Conservation (phyloP, 2,329 filamentous ascomycete genomes). For the Aureobasidium sp. region DNA sequence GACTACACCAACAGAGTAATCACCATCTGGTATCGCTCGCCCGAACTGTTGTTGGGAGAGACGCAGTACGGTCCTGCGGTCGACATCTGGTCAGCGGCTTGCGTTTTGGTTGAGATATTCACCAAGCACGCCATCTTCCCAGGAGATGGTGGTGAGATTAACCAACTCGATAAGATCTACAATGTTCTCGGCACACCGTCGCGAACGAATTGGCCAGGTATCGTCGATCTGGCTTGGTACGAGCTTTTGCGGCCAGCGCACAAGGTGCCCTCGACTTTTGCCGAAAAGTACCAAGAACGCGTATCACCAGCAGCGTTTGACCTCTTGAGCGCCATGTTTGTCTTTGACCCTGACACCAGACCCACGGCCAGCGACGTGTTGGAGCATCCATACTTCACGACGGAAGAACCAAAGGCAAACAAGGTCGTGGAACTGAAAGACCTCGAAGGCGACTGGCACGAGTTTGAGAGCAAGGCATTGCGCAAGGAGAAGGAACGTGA, state of each 20-base stretch:
- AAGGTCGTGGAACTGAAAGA: constrained; percentile 75
- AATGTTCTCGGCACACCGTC: constrained; percentile 82
- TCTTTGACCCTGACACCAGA: constrained; percentile 75
- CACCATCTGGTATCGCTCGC: constrained; percentile 94
- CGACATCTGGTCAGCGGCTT: constrained; percentile 95
- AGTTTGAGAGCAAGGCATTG: constrained; percentile 93
- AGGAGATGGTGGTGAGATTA: constrained; percentile 90
- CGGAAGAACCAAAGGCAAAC: constrained; percentile 65
- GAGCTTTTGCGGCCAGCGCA: constrained; percentile 75
- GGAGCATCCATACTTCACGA: constrained; percentile 77
- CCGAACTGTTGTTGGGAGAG: constrained; percentile 82
- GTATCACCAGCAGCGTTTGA: constrained; percentile 76
- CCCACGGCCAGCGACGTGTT: constrained; percentile 79
- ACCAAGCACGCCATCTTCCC: constrained; percentile 89
- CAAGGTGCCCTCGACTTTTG: constrained; percentile 65
- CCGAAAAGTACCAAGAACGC: constrained; percentile 69
- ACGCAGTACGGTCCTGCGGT: constrained; percentile 84
- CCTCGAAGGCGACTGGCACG: constrained; percentile 93
- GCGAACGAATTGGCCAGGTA: constrained; percentile 72
- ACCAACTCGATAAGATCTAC: constrained; percentile 95
- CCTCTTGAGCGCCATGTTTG: constrained; percentile 74
- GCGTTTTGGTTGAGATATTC: constrained; percentile 94
- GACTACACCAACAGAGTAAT: constrained; percentile 99
- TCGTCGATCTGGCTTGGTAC: constrained; percentile 96
- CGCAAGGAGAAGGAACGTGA: constrained; percentile 77